Percentiles rank a stretch among this genome's conserved stretches.
These are phyloP conservation scores for Hypoxylon sp. DNA, from an alignment of 2,329 filamentous ascomycete genomes.

Conservation along the genomic window DNA sequence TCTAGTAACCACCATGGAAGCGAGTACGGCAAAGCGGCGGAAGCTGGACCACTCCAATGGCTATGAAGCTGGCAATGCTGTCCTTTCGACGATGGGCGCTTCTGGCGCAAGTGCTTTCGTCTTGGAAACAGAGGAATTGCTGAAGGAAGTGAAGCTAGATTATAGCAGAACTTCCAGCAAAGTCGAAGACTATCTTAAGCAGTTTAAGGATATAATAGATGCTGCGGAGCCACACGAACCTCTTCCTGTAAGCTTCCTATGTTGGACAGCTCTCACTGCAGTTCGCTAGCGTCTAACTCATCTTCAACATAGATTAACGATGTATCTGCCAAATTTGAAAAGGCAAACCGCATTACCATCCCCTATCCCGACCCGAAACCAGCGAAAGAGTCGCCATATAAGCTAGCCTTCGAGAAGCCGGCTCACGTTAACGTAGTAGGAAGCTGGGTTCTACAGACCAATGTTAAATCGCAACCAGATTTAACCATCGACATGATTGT, in stretches of 20 bases:
- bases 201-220: slow-evolving; percentile 66
- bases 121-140: slow-evolving; percentile 69
- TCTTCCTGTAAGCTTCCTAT: slow-evolving; percentile 59
- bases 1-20: slow-evolving; percentile 55
- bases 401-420: slow-evolving; percentile 81
- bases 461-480: slow-evolving; percentile 70
- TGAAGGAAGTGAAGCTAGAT: slow-evolving; percentile 66
- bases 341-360: slow-evolving; percentile 74
- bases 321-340: slow-evolving; percentile 74
- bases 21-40: slow-evolving; percentile 59
- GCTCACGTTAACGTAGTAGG: slow-evolving; percentile 86
- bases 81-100: slow-evolving; percentile 56
- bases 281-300: slow-evolving; percentile 17
- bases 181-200: slow-evolving; percentile 62
- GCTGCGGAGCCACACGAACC: slow-evolving; percentile 62
- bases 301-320: slow-evolving; percentile 69
- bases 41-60: slow-evolving; percentile 58
- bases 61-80: slow-evolving; percentile 55
- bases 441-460: slow-evolving; percentile 83
- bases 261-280: not conserved
- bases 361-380: slow-evolving; percentile 89
- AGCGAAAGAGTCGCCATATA: slow-evolving; percentile 80
- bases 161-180: slow-evolving; percentile 62
- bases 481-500: slow-evolving; percentile 84
- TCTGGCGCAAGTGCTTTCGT: slow-evolving; percentile 64